A percentile compares a stretch with the other conserved stretches of the same genome.
Evolutionary conservation across 2,329 filamentous ascomycete genomes (phyloP).

Genomic region (Talaromyces pinophilus): DNA sequence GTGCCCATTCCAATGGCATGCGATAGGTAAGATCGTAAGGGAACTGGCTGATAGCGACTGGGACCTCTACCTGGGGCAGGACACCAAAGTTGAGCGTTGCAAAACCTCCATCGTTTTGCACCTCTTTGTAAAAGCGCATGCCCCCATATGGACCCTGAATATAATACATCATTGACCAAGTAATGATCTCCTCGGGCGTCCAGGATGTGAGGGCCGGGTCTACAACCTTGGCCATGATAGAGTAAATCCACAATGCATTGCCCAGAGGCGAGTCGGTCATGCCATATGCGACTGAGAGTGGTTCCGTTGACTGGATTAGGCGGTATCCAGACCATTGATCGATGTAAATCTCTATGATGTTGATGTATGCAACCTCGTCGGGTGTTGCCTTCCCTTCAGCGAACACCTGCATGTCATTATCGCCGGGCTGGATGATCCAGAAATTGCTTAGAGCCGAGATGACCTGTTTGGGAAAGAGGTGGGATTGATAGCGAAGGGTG

Average conservation of each 20-base stretch:
- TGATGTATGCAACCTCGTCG: conserved; percentile 10
- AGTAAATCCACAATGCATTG: conserved; percentile 14
- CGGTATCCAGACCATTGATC: conserved; percentile 11
- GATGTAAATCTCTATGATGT: conserved; percentile 11
- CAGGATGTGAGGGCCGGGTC: conserved; percentile 7
- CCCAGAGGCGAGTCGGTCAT: conserved; percentile 13
- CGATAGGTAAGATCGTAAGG: conserved; percentile 14
- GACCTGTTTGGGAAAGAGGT: conserved; percentile 9
- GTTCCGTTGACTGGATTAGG: conserved; percentile 11
- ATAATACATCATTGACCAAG: conserved; percentile 16
- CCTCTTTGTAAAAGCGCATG: conserved; percentile 16
- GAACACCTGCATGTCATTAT: background rate
- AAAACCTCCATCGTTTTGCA: conserved; percentile 9
- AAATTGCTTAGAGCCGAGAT: background rate
- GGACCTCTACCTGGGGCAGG: conserved; percentile 8
- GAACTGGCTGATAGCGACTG: conserved; percentile 9
- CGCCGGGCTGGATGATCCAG: background rate
- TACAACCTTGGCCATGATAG: conserved; percentile 4
- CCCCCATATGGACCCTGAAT: conserved; percentile 12
- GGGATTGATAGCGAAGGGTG: conserved; percentile 2
- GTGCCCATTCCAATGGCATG: conserved; percentile 10
- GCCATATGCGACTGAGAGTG: conserved; percentile 9
- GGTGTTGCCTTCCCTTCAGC: conserved; percentile 8
- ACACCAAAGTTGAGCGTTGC: conserved; percentile 10
- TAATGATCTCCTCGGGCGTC: conserved; percentile 14